Base-by-base conservation (phyloP, 208 protist genomes). In the Leishmania braziliensis region DNA sequence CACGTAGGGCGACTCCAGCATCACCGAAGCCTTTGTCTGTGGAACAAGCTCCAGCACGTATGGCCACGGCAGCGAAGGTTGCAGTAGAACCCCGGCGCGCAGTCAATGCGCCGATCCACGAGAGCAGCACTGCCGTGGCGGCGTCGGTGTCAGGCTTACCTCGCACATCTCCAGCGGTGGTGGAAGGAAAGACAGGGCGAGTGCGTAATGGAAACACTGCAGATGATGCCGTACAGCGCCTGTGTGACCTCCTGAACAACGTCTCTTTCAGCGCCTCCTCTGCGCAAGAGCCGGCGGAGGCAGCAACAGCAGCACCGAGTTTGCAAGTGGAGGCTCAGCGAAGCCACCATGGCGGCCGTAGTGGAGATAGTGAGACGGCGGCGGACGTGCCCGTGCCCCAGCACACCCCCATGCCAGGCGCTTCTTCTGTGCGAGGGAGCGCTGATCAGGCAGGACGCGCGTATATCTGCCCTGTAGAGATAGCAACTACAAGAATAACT, bases 181-280 rank as follows among this genome's bases (percentile, higher is more conserved):
- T 10, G 46, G 43, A 73, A 51, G 12, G 69, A 12, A 29, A 29
- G 23, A 23, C n/a, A 3, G 53, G 46, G 10, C 29, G 9, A 4
- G 72, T n/a, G 12, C 5, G 51, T 26, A 48, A n/a, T 20, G 14
- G 4, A 4, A 33, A 29, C 18, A 16, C n/a, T 18, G 56, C 26
- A 48, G 63, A 78, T 50, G 63, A 79, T 16, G 63, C 76, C n/a
- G 76, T 72, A n/a, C 76, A 79, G 26, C 29, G 2, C 5, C 76
- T 79, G 18, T 79, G 62, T 23, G 46, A 70, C 50, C n/a, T 79
- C 16, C 62, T 79, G 23, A 69, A 56, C 60, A 26, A 18, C 36
- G 60, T 18, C 29, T 46, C 72, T 12, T 43, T 33, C 51, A 16
- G 9, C n/a, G 16, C 33, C 20, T 12, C 68, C 46, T 53, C 46